These are phyloP conservation scores for Corynespora cassiicola DNA, from an alignment of 2,329 filamentous ascomycete genomes.

Conservation along the genomic window DNA sequence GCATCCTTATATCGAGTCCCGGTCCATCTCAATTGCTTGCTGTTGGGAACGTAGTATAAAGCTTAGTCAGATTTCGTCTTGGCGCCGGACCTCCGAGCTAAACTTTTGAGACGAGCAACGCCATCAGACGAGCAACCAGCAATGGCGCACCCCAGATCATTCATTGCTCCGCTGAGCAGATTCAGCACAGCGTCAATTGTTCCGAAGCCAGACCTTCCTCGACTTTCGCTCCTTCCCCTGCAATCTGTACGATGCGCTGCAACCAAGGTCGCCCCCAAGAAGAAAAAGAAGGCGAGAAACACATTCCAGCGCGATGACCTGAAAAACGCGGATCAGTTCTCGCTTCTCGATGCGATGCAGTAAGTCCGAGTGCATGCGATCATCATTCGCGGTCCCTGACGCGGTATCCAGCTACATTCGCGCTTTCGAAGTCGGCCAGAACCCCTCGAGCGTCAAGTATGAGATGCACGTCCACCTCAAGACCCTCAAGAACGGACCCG, in stretches of 20 bases:
- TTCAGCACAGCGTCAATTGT: conserved; percentile 25
- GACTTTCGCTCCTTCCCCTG: conserved; percentile 32
- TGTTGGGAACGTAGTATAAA: too few species aligned
- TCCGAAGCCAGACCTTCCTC: conserved; percentile 25
- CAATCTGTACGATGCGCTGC: conserved; percentile 49
- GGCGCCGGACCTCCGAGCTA: conserved; percentile 27
- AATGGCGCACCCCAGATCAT: conserved; percentile 44
- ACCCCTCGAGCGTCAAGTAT: conserved; percentile 79
- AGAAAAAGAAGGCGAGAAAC: conserved; percentile 67
- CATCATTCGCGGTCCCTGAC: conserved; percentile 8
- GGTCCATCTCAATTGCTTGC: too few species aligned
- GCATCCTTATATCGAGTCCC: too few species aligned
- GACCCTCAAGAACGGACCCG: conserved; percentile 83
- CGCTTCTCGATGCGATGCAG: conserved; percentile 93
- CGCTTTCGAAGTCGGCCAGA: conserved; percentile 86
- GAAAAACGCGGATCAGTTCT: conserved; percentile 73
- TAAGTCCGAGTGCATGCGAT: conserved; percentile 47
- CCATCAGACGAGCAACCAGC: conserved; percentile 11
- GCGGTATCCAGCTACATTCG: conserved; percentile 75
- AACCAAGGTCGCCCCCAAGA: conserved; percentile 50
- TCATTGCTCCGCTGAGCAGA: conserved; percentile 42
- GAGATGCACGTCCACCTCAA: conserved; percentile 84
- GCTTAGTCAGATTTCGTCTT: too few species aligned
- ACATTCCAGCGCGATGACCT: conserved; percentile 70
- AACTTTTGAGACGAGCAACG: conserved; percentile 28